phyloP scores from a whole-genome alignment of 768 basidiomycete genomes.

The Hortiboletus campestris region DNA sequence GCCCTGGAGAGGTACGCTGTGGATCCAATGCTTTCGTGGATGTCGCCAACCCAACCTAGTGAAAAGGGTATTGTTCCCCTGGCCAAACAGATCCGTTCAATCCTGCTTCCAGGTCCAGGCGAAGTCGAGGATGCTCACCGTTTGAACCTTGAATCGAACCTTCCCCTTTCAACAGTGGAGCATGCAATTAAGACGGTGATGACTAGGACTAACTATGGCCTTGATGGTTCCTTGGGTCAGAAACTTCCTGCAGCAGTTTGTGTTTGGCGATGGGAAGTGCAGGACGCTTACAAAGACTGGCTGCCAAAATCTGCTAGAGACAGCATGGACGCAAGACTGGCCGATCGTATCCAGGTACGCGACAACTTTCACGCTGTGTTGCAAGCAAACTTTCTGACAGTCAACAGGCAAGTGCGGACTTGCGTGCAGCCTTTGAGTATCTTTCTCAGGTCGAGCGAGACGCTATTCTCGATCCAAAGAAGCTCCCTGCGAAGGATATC shows the following conservation, averaged over 20 bases:
- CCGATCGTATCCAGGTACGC: conserved; percentile 66
- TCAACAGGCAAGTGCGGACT: conserved; percentile 55
- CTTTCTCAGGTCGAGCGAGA: conserved; percentile 58
- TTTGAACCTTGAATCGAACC: conserved; percentile 36
- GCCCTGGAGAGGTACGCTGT: conserved; percentile 76
- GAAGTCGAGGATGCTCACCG: conserved; percentile 45
- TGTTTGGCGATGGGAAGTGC: conserved; percentile 88
- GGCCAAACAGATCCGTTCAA: conserved; percentile 65
- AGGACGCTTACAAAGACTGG: conserved; percentile 54
- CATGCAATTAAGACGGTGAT: conserved; percentile 61
- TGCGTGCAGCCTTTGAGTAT: conserved; percentile 53
- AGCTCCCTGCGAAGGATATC: conserved; percentile 36
- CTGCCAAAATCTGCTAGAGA: conserved; percentile 65
- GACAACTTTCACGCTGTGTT: neutral
- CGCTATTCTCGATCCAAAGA: conserved; percentile 53
- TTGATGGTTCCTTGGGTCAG: conserved; percentile 49
- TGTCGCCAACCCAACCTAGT: conserved; percentile 38
- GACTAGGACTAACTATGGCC: conserved; percentile 76
- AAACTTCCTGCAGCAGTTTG: conserved; percentile 63
- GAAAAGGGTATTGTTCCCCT: conserved; percentile 68
- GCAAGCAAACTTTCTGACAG: conserved; percentile 1
- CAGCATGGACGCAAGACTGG: conserved; percentile 56
- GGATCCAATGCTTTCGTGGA: neutral
- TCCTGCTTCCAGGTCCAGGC: conserved; percentile 62
- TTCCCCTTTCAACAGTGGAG: conserved; percentile 55